These are phyloP conservation scores for Nannizzia gypsea DNA, from an alignment of 2,329 filamentous ascomycete species.

Conservation along the genomic window DNA sequence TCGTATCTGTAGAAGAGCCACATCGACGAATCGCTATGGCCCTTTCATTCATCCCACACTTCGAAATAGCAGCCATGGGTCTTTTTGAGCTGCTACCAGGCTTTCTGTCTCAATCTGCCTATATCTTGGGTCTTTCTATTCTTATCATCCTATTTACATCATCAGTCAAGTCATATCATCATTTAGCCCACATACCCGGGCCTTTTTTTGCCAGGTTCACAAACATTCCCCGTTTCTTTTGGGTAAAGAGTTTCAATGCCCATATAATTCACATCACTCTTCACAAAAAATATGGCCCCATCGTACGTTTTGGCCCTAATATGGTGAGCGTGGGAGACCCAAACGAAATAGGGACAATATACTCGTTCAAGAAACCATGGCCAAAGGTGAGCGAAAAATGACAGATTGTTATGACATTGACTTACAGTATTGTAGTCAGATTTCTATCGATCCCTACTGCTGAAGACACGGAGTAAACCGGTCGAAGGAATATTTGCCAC, in stretches of 20 bases:
- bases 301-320: slow-evolving; percentile 66
- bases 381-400: slow-evolving; percentile 15
- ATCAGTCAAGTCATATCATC: neutral
- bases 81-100: neutral
- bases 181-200: neutral
- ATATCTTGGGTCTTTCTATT: neutral
- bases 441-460: neutral
- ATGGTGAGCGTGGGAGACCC: slow-evolving; percentile 62
- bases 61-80: neutral
- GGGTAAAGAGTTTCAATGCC: neutral
- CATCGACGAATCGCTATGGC: neutral
- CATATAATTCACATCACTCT: slow-evolving; percentile 26
- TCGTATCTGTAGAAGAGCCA: neutral
- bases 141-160: neutral
- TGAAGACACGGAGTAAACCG: neutral
- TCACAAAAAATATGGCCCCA: slow-evolving; percentile 58
- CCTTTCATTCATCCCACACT: neutral
- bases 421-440: neutral
- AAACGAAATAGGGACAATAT: slow-evolving; percentile 60
- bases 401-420: neutral
- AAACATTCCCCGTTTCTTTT: neutral
- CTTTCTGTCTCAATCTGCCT: neutral
- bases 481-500: slow-evolving; percentile 3
- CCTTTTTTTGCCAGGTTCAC: slow-evolving; percentile 1
- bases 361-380: slow-evolving; percentile 57